Evolutionary conservation across 2,329 filamentous ascomycete genomes (phyloP).

Genomic region (Fusarium hainanense): DNA sequence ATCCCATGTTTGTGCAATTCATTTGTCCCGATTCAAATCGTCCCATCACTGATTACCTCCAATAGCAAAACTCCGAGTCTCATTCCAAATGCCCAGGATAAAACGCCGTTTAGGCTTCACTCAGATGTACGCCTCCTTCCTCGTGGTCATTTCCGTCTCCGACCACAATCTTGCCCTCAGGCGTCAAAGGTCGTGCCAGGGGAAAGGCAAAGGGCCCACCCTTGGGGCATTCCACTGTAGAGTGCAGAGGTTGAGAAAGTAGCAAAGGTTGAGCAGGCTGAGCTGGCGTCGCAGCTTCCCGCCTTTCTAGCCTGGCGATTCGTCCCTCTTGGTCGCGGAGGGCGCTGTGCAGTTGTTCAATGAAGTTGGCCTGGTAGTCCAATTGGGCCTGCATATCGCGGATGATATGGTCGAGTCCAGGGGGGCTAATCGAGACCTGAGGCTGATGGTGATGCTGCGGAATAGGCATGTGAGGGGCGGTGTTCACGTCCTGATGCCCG

Average conservation of each 20-base stretch:
- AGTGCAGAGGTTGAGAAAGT: background rate
- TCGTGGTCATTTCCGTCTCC: background rate
- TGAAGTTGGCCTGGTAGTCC: background rate
- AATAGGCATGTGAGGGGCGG: background rate
- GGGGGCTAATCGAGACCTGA: background rate
- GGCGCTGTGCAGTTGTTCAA: background rate
- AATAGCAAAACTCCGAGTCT: background rate
- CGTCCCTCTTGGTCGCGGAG: background rate
- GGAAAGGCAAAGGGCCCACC: background rate
- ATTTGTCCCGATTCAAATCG: background rate
- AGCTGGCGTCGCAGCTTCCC: background rate
- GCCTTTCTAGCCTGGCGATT: background rate
- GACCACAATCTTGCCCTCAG: slow-evolving; percentile 10
- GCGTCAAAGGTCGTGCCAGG: background rate
- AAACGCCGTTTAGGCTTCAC: background rate
- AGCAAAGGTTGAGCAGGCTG: background rate
- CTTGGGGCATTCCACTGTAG: slow-evolving; percentile 6
- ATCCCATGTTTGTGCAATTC: background rate
- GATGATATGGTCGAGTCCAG: background rate
- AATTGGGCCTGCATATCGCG: background rate
- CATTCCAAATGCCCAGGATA: background rate
- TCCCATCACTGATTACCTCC: background rate
- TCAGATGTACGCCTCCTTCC: background rate
- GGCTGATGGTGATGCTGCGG: background rate
- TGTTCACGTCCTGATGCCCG: background rate